A percentile compares a stretch with the other conserved stretches of the same genome.
Conservation (phyloP, 257 asterid species). For the Paraleonurus japonicus region DNA sequence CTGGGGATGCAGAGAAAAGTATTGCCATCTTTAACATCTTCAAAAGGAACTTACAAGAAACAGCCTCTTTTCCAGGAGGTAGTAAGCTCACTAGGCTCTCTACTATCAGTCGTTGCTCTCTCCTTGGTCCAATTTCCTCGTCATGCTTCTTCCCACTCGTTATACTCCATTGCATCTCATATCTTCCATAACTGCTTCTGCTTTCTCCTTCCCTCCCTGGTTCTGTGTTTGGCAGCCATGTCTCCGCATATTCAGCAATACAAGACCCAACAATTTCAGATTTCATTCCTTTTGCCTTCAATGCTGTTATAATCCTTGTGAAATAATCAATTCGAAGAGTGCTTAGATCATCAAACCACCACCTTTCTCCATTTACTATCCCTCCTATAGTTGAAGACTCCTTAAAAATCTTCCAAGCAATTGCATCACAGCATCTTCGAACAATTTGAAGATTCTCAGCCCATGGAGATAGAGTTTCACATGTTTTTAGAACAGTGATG, state of each 20-base stretch:
- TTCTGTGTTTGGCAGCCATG: slow-evolving; percentile 55
- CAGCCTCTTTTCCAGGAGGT: slow-evolving; percentile 67
- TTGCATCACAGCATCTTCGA: slow-evolving; percentile 76
- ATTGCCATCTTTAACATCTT: slow-evolving; percentile 65
- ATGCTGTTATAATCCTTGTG: slow-evolving; percentile 56
- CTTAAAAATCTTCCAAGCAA: slow-evolving; percentile 56
- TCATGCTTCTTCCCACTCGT: slow-evolving; percentile 47
- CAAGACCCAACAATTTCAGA: slow-evolving; percentile 65
- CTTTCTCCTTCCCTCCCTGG: slow-evolving; percentile 33
- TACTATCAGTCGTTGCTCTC: slow-evolving; percentile 52
- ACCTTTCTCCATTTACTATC: slow-evolving; percentile 30
- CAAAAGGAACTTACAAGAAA: slow-evolving; percentile 66
- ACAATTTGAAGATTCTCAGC: slow-evolving; percentile 86
- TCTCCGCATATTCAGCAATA: slow-evolving; percentile 55
- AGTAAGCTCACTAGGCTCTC: slow-evolving; percentile 71
- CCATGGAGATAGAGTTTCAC: slow-evolving; percentile 78
- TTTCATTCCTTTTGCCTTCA: slow-evolving; percentile 54
- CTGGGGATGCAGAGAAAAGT: slow-evolving; percentile 60
- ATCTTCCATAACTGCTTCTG: slow-evolving; percentile 24
- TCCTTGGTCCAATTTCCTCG: slow-evolving; percentile 35
- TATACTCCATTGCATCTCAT: slow-evolving; percentile 58
- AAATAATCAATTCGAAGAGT: slow-evolving; percentile 72
- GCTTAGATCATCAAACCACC: slow-evolving; percentile 74
- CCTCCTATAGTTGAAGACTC: slow-evolving; percentile 41
- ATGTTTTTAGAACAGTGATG: slow-evolving; percentile 56